phyloP scores from a whole-genome alignment of 1,139 yeast species.

The Nadsonia starkeyi-henricii region DNA sequence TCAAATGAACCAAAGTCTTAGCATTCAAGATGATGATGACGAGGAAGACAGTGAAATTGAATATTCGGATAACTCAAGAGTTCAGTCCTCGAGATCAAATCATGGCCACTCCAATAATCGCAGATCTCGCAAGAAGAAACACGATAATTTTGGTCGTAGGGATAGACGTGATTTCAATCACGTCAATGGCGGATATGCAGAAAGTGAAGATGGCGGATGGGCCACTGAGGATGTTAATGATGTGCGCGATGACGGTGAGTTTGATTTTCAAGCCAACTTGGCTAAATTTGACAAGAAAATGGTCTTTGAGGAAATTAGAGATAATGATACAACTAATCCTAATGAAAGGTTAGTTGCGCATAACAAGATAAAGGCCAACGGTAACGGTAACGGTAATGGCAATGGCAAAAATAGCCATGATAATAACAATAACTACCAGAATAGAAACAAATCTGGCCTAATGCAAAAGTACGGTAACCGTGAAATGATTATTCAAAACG shows the following conservation, averaged over 20 bases:
- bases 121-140: background rate
- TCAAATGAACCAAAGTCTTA: too few relatives aligned
- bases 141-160: background rate
- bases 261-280: constrained; percentile 75
- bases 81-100: too few relatives aligned
- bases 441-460: constrained; percentile 8
- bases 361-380: constrained; percentile 29
- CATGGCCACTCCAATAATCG: background rate
- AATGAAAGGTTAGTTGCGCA: constrained; percentile 60
- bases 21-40: background rate
- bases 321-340: constrained; percentile 47
- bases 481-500: constrained; percentile 49
- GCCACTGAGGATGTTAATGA: background rate
- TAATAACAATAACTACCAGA: background rate
- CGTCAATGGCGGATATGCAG: background rate
- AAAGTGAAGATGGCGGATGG: background rate
- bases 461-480: constrained; percentile 42
- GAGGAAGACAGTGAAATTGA: background rate
- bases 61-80: background rate
- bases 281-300: constrained; percentile 70
- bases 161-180: background rate
- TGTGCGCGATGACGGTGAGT: constrained; percentile 30
- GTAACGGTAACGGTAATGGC: constrained; percentile 7
- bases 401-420: constrained; percentile 4
- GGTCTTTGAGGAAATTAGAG: constrained; percentile 65